Percentiles rank a stretch among this genome's conserved stretches.
These are phyloP conservation scores for Corchorus olitorius DNA, from an alignment of 345 rosid species.

Conservation along the genomic window DNA sequence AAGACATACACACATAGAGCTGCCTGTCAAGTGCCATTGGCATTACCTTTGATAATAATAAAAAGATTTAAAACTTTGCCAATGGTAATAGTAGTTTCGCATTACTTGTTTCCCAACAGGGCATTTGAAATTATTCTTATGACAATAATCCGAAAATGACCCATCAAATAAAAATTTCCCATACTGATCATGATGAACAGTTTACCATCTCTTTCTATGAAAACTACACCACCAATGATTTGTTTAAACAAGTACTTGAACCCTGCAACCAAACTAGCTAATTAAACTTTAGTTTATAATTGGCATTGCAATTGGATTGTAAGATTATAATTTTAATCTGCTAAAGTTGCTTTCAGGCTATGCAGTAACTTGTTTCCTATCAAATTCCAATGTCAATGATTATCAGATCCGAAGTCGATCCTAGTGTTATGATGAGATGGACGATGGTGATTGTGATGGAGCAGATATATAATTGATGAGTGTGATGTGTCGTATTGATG, in stretches of 20 bases:
- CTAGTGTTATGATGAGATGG: not conserved
- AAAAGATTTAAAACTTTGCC: not conserved
- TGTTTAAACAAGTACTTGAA: not conserved
- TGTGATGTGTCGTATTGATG: constrained; percentile 1
- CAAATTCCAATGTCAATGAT: not conserved
- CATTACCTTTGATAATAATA: not conserved
- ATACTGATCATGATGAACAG: not conserved
- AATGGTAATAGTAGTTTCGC: not conserved
- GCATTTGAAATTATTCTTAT: not conserved
- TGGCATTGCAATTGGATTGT: not conserved
- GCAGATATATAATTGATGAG: not conserved
- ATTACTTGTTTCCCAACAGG: not conserved
- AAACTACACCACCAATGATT: not conserved
- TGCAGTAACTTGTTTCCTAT: not conserved
- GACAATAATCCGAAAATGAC: not conserved
- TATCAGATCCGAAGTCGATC: not conserved
- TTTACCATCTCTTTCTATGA: not conserved
- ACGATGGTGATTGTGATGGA: constrained; percentile 11
- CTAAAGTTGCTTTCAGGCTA: not conserved
- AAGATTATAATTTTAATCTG: not conserved
- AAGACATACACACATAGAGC: not conserved
- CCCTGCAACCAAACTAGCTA: not conserved
- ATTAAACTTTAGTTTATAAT: not conserved
- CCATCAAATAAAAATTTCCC: not conserved
- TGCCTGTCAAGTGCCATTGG: not conserved